These are phyloP conservation scores for Apiospora aurea DNA, from an alignment of 2,329 filamentous ascomycete species.

Conservation along the genomic window DNA sequence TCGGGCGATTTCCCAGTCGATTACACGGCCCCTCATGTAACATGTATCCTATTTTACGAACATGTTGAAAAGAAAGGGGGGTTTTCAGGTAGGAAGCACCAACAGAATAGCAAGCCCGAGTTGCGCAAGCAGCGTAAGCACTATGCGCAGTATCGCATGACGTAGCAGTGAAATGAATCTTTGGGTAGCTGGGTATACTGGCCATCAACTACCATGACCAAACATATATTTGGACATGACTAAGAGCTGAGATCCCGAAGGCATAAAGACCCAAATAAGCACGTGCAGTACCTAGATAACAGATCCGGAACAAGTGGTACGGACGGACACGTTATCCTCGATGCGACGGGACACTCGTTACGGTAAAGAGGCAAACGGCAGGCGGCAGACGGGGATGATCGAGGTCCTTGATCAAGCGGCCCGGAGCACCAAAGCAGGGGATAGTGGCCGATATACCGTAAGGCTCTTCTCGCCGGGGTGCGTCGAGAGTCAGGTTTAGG, in stretches of 20 bases:
- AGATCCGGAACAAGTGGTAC: background rate
- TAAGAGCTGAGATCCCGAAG: background rate
- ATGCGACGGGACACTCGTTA: background rate
- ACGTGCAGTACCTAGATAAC: background rate
- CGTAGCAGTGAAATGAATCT: background rate
- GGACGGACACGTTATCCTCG: background rate
- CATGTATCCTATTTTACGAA: background rate
- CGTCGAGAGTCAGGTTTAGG: background rate
- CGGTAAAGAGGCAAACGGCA: background rate
- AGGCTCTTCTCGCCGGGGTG: background rate
- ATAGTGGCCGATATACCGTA: background rate
- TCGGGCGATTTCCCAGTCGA: background rate
- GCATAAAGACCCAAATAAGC: background rate
- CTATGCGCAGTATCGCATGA: background rate
- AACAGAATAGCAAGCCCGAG: background rate
- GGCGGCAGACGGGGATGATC: background rate
- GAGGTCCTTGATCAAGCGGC: background rate
- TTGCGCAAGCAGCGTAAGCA: background rate
- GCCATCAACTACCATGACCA: background rate
- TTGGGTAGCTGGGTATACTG: background rate
- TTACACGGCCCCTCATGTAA: background rate
- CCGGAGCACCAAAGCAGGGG: conserved; percentile 6
- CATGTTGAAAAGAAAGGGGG: background rate
- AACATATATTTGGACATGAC: background rate
- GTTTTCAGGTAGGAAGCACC: background rate